These are phyloP conservation scores for Mortierella alpina DNA, from an alignment of 192 early-diverging fungal genomes.

Conservation along the genomic window DNA sequence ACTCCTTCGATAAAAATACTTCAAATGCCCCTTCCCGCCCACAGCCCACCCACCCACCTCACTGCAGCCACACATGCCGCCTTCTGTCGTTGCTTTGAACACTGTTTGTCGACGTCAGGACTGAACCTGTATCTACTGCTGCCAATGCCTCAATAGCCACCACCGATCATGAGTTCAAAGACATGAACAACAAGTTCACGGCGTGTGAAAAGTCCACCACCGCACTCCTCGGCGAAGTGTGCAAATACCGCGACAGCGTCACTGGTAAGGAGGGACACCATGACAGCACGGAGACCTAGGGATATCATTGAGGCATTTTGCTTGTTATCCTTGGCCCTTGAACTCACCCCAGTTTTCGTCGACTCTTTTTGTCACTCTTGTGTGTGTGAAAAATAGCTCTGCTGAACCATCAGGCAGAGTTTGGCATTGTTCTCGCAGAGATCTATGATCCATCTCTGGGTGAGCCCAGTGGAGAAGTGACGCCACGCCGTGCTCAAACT, in stretches of 20 bases:
- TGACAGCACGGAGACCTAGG: background rate
- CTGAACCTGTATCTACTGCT: no score
- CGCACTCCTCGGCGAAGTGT: slow-evolving; percentile 17
- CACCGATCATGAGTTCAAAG: slow-evolving; percentile 47
- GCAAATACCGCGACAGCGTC: slow-evolving; percentile 52
- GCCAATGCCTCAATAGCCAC: slow-evolving; percentile 15
- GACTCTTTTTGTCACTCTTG: background rate
- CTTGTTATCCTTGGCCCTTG: background rate
- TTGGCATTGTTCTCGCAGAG: slow-evolving; percentile 48
- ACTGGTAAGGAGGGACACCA: slow-evolving; percentile 23
- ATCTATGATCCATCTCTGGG: slow-evolving; percentile 51
- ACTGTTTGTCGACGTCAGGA: no score
- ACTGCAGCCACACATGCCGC: no score
- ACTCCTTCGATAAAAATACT: background rate
- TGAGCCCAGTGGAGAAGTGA: slow-evolving; percentile 34
- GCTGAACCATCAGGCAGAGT: slow-evolving; percentile 52
- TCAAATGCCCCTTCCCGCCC: background rate
- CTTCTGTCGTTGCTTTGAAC: no score
- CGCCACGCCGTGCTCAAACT: slow-evolving; percentile 47
- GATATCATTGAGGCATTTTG: background rate
- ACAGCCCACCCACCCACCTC: slow-evolving; percentile 4
- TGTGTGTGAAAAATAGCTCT: slow-evolving; percentile 16
- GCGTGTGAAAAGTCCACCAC: slow-evolving; percentile 46
- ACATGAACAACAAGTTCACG: slow-evolving; percentile 37
- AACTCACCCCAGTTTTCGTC: background rate